Conservation (phyloP, 2,329 filamentous ascomycete species). For the Alternaria postmessia region DNA sequence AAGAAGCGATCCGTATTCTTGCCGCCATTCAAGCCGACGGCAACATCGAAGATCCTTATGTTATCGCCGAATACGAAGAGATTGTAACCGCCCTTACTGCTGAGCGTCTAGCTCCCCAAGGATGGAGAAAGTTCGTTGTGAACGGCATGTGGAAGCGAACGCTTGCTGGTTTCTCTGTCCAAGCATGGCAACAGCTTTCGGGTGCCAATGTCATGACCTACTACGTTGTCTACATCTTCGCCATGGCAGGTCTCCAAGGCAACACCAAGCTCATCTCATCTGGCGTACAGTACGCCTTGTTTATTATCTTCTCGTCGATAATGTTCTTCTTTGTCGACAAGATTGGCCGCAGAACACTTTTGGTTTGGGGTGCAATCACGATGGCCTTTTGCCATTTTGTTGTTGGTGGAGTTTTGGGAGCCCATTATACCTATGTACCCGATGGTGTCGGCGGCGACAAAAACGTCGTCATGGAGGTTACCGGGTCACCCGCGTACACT, state of each 20-base stretch:
- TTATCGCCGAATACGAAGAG: constrained; percentile 72
- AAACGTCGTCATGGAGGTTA: constrained; percentile 64
- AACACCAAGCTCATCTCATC: constrained; percentile 70
- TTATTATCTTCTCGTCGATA: constrained; percentile 79
- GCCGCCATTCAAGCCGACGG: constrained; percentile 62
- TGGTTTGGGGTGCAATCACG: constrained; percentile 69
- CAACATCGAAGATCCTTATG: constrained; percentile 70
- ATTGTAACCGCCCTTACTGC: constrained; percentile 78
- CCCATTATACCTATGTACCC: constrained; percentile 37
- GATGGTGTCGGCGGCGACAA: constrained; percentile 55
- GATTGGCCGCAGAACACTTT: constrained; percentile 74
- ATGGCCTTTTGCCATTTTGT: constrained; percentile 67
- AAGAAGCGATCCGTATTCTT: constrained; percentile 54
- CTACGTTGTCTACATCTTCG: constrained; percentile 66
- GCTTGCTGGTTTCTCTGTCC: constrained; percentile 73
- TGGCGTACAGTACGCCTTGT: constrained; percentile 79
- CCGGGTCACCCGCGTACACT: constrained; percentile 52
- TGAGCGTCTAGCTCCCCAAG: constrained; percentile 74
- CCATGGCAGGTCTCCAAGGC: constrained; percentile 72
- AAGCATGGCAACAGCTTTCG: constrained; percentile 79
- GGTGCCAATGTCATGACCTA: constrained; percentile 70
- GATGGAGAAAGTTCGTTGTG: constrained; percentile 74
- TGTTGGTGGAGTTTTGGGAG: constrained; percentile 63
- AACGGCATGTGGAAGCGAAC: constrained; percentile 77
- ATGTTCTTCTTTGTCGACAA: constrained; percentile 77